Evolutionary conservation across 805 yeast genomes (phyloP).

Genomic region (Hermanozyma aechmeae): DNA sequence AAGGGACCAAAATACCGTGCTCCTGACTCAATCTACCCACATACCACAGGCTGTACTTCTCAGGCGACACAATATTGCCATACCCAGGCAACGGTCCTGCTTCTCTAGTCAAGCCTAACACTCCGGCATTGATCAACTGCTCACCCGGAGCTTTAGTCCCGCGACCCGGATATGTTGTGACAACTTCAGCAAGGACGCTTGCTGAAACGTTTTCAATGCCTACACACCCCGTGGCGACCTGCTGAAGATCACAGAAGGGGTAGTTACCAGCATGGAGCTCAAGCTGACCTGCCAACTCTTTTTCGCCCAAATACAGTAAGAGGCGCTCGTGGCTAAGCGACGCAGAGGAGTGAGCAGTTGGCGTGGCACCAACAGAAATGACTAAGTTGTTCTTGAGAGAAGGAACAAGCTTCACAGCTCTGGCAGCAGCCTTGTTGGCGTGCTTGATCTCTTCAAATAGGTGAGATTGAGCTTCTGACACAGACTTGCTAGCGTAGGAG

Average conservation of each 20-base stretch:
- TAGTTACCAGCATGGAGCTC: slow-evolving; percentile 83
- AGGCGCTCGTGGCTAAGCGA: slow-evolving; percentile 13
- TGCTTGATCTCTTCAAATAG: slow-evolving; percentile 49
- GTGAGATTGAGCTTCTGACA: slow-evolving; percentile 36
- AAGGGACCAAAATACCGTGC: slow-evolving; percentile 63
- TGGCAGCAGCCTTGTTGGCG: slow-evolving; percentile 48
- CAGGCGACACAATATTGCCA: slow-evolving; percentile 39
- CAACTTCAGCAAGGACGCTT: slow-evolving; percentile 19
- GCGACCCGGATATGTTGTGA: slow-evolving; percentile 46
- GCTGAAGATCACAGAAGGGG: slow-evolving; percentile 66
- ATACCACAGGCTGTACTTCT: slow-evolving; percentile 45
- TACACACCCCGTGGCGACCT: slow-evolving; percentile 55
- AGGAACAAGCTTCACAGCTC: slow-evolving; percentile 24
- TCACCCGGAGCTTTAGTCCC: slow-evolving; percentile 47
- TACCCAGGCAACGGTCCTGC: slow-evolving; percentile 49
- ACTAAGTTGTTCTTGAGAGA: slow-evolving; percentile 22
- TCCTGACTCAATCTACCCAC: slow-evolving; percentile 69
- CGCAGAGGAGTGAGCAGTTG: slow-evolving; percentile 59
- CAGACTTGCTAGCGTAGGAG: slow-evolving; percentile 44
- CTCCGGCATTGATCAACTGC: slow-evolving; percentile 63
- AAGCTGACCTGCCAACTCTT: slow-evolving; percentile 32
- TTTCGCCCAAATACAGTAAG: slow-evolving; percentile 9
- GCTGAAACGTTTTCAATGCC: slow-evolving; percentile 9
- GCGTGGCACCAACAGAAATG: slow-evolving; percentile 75
- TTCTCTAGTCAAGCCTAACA: slow-evolving; percentile 60